Conservation (phyloP, 1,284 basidiomycete genomes). For the Naganishia albida region DNA sequence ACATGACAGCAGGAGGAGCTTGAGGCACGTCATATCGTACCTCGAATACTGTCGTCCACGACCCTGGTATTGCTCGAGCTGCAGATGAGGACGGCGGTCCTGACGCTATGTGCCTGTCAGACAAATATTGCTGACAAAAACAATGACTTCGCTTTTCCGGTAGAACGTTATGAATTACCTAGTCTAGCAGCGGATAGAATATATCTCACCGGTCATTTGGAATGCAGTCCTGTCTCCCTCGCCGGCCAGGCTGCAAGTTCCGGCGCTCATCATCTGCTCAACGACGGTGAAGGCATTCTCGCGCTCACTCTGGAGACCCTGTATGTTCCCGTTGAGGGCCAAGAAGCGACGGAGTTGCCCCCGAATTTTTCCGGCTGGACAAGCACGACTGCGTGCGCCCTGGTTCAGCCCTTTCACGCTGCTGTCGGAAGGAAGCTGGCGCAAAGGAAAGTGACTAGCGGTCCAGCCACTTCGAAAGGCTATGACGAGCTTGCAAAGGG, state of each 20-base stretch:
- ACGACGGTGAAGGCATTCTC: conserved; percentile 13
- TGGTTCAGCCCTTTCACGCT: background rate
- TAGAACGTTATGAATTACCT: background rate
- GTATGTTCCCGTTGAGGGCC: conserved; percentile 3
- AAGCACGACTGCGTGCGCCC: background rate
- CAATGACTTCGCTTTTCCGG: background rate
- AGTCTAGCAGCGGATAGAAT: background rate
- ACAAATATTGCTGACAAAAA: background rate
- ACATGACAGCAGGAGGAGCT: background rate
- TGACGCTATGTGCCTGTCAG: conserved; percentile 7
- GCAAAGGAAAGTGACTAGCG: background rate
- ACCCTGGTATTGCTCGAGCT: conserved; percentile 8
- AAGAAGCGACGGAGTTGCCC: background rate
- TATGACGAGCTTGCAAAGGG: background rate
- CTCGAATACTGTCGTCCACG: conserved; percentile 10
- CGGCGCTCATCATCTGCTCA: conserved; percentile 1
- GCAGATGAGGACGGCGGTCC: background rate
- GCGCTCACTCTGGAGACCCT: conserved; percentile 17
- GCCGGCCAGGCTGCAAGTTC: background rate
- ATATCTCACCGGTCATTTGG: conserved; percentile 12
- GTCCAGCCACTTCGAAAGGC: background rate
- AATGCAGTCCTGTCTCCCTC: conserved; percentile 12
- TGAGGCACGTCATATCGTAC: background rate
- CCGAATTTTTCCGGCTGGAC: conserved; percentile 6
- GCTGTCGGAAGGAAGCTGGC: background rate